phyloP scores from a whole-genome alignment of 2,329 filamentous ascomycete genomes.

The Hymenoscyphus infarciens region DNA sequence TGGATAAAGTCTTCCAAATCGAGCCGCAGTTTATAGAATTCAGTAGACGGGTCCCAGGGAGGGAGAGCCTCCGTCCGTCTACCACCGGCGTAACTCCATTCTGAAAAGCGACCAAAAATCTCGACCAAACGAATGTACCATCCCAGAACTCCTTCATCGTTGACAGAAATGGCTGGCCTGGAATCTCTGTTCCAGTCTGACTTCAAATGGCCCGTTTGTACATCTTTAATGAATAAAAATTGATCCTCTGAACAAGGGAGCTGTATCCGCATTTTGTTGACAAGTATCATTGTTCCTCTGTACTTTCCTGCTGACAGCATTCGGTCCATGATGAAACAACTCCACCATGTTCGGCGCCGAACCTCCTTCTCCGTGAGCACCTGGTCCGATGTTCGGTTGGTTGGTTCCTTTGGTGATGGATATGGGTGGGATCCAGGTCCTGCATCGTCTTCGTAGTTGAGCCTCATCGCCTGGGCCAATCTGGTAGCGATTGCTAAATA shows the following conservation, averaged over 20 bases:
- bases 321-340: conserved; percentile 69
- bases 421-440: conserved; percentile 21
- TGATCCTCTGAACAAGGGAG: conserved; percentile 64
- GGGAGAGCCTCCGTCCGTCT: conserved; percentile 48
- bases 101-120: conserved; percentile 56
- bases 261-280: conserved; percentile 60
- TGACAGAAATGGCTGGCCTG: conserved; percentile 35
- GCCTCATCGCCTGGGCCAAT: conserved; percentile 58
- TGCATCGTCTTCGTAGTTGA: conserved; percentile 52
- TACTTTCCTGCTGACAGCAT: conserved; percentile 63
- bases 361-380: conserved; percentile 59
- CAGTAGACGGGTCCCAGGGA: conserved; percentile 56
- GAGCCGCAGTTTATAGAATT: conserved; percentile 50
- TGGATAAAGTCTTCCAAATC: conserved; percentile 52
- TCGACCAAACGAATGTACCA: conserved; percentile 56
- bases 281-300: conserved; percentile 55
- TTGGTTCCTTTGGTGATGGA: conserved; percentile 30
- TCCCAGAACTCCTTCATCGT: conserved; percentile 39
- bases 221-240: conserved; percentile 59
- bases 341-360: conserved; percentile 68
- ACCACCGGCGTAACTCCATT: conserved; percentile 51
- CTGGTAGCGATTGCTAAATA: conserved; percentile 57
- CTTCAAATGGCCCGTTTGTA: conserved; percentile 48
- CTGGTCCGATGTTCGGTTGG: conserved; percentile 28
- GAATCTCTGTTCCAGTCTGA: conserved; percentile 41